Percentiles rank a stretch among this genome's conserved stretches.
These are phyloP conservation scores for Globisporangium nodosum DNA, from an alignment of 352 stramenopile species.

Conservation along the genomic window DNA sequence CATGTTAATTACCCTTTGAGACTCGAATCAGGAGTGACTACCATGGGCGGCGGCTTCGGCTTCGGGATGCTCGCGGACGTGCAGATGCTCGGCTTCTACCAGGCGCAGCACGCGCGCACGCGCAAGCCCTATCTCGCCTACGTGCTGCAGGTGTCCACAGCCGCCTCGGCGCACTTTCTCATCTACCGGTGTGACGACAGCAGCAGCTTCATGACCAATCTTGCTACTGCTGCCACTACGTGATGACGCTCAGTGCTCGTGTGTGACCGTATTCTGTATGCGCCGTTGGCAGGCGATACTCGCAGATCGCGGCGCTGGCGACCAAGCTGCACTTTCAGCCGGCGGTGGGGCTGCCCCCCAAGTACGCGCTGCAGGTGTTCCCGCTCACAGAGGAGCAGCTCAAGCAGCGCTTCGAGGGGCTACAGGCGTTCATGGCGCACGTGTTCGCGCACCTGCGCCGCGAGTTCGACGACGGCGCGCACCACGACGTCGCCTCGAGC, in stretches of 20 bases:
- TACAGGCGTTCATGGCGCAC: constrained; percentile 48
- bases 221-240: neutral
- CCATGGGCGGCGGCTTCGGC: constrained; percentile 40
- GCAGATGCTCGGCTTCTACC: constrained; percentile 79
- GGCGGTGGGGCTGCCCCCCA: constrained; percentile 61
- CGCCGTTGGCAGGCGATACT: constrained; percentile 41
- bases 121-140: constrained; percentile 63
- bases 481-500: constrained; percentile 52
- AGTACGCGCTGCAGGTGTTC: constrained; percentile 78
- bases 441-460: constrained; percentile 36
- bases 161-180: constrained; percentile 40
- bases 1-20: no score
- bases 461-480: constrained; percentile 46
- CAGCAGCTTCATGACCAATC: no score
- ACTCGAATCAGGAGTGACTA: neutral
- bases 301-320: constrained; percentile 57
- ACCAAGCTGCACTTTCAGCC: constrained; percentile 66
- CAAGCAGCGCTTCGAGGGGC: constrained; percentile 58
- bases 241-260: neutral
- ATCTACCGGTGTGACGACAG: constrained; percentile 41
- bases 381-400: constrained; percentile 58
- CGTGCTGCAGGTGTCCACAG: constrained; percentile 56
- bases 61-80: constrained; percentile 63
- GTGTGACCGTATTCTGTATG: no score
- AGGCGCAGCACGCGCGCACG: constrained; percentile 43